A percentile compares a stretch with the other conserved stretches of the same genome.
phyloP scores from a whole-genome alignment of 768 basidiomycete species.

The Boletus reticulatus region DNA sequence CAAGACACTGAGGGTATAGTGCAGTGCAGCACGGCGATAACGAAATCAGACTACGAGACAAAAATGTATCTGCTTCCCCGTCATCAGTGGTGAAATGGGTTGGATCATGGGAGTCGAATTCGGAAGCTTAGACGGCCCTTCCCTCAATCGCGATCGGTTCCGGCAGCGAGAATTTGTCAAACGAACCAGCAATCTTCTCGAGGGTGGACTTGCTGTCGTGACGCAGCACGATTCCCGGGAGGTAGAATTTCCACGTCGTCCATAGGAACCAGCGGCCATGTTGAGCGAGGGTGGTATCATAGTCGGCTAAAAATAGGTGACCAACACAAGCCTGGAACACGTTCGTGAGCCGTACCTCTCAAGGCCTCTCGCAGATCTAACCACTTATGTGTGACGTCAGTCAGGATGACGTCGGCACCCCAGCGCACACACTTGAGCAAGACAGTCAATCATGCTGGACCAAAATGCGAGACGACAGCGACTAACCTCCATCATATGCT shows the following conservation, averaged over 20 bases:
- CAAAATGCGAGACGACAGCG: not conserved
- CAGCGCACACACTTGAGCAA: conserved; percentile 65
- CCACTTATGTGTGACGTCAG: conserved; percentile 71
- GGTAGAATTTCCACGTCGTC: conserved; percentile 63
- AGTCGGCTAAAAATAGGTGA: conserved; percentile 47
- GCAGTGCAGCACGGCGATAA: not conserved
- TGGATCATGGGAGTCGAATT: not conserved
- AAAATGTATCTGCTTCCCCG: not conserved
- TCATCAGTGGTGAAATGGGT: not conserved
- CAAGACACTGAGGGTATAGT: not conserved
- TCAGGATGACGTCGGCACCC: conserved; percentile 76
- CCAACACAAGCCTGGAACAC: not conserved
- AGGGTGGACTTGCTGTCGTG: conserved; percentile 33
- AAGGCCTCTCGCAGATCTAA: conserved; percentile 58
- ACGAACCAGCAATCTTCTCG: conserved; percentile 54
- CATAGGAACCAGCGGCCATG: conserved; percentile 72
- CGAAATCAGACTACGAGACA: not conserved
- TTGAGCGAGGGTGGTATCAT: conserved; percentile 59
- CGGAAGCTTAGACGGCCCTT: conserved; percentile 10
- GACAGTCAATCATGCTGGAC: not conserved
- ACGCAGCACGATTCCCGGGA: conserved; percentile 42
- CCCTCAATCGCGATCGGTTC: conserved; percentile 24
- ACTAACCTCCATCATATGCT: conserved; percentile 86
- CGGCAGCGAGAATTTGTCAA: conserved; percentile 36
- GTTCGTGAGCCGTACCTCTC: conserved; percentile 41